phyloP scores from a whole-genome alignment of 805 yeast genomes.

The Myxozyma lipomycoides region DNA sequence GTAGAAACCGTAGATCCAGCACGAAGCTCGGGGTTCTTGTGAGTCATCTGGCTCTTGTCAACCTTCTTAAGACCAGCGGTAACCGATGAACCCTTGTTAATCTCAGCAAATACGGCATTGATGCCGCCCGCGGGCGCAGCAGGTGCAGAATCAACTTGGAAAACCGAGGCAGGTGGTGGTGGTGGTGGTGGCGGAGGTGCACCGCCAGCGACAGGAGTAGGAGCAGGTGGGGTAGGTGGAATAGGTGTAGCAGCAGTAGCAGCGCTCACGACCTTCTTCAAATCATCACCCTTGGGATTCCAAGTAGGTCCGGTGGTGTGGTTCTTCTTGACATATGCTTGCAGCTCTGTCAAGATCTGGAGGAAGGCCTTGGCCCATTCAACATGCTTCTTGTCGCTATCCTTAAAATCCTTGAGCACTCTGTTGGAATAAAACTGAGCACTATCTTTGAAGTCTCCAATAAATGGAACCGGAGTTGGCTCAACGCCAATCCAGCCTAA shows the following conservation, averaged over 20 bases:
- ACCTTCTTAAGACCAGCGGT: constrained; percentile 87
- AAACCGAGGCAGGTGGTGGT: constrained; percentile 77
- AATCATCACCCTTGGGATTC: constrained; percentile 54
- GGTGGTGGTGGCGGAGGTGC: constrained; percentile 75
- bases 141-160: constrained; percentile 36
- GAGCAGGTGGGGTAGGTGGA: constrained; percentile 39
- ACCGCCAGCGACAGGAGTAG: constrained; percentile 40
- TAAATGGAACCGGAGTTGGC: constrained; percentile 63
- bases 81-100: constrained; percentile 78
- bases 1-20: constrained; percentile 45
- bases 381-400: constrained; percentile 54
- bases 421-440: constrained; percentile 94
- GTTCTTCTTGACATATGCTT: constrained; percentile 66
- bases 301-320: constrained; percentile 85
- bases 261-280: constrained; percentile 48
- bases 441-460: constrained; percentile 82
- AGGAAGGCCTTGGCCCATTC: constrained; percentile 77
- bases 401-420: constrained; percentile 78
- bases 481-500: constrained; percentile 83
- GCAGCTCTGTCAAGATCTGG: constrained; percentile 63
- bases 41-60: constrained; percentile 90
- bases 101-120: constrained; percentile 85
- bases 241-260: constrained; percentile 33
- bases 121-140: constrained; percentile 50
- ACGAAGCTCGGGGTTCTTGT: constrained; percentile 81